A percentile compares a stretch with the other conserved stretches of the same genome.
Conservation (phyloP, 495 filamentous ascomycete species). For the Podospora pseudocomata region DNA sequence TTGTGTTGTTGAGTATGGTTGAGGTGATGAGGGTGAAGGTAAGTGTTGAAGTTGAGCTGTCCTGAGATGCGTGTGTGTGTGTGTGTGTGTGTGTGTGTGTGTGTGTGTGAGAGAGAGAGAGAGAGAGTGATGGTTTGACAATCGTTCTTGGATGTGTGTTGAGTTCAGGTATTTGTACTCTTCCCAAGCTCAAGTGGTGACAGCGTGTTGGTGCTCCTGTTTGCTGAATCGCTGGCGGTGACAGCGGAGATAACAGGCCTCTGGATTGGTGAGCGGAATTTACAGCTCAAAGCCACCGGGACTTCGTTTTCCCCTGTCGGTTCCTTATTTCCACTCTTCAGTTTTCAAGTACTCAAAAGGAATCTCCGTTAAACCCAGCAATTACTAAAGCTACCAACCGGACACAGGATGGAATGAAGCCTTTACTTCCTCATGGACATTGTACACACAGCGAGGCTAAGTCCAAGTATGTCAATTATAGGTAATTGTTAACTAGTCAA, state of each 20-base stretch:
- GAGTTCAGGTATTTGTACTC: background rate
- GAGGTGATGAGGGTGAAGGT: slow-evolving; percentile 7
- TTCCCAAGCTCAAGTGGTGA: background rate
- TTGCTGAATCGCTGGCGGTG: background rate
- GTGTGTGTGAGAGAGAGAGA: too few relatives aligned
- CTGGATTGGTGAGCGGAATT: background rate
- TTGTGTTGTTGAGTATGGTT: background rate
- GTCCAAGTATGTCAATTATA: background rate
- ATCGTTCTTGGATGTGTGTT: background rate
- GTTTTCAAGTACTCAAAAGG: background rate
- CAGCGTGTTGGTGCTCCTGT: background rate
- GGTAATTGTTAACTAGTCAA: background rate
- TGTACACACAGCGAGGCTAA: background rate
- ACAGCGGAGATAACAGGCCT: background rate
- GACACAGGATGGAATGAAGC: background rate
- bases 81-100: too few relatives aligned
- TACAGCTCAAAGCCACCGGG: background rate
- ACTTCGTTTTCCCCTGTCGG: background rate
- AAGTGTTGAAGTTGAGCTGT: slow-evolving; percentile 7
- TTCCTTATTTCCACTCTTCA: background rate
- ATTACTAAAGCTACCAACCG: background rate
- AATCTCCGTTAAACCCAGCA: background rate
- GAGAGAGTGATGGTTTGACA: background rate
- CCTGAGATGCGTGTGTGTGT: background rate
- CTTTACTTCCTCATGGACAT: background rate